Base-by-base conservation (phyloP, 768 basidiomycete species). In the Trametes cinnabarina region DNA sequence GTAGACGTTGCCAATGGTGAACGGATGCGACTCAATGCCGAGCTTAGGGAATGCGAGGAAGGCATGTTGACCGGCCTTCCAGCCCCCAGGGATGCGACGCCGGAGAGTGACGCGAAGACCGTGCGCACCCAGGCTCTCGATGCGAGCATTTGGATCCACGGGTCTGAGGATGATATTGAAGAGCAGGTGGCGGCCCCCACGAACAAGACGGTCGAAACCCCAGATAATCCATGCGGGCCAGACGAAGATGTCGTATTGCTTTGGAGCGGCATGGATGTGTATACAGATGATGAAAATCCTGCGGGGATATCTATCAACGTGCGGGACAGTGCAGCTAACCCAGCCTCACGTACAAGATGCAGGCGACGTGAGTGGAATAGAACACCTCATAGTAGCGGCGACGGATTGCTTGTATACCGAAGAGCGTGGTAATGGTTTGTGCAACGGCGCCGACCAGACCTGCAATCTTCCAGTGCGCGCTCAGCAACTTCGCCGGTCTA, bases 21-120 rank as follows among this genome's bases (percentile, higher is more conserved):
- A 81, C 26, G 80, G 80, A 63, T 81, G 79, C 19, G 77, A 75
- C 66, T 81, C 77, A 19, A 73, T 69, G 64, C 77, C 77, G 49
- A 81, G 69, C 1, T 74, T 69, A 4, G 79, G 80, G 48, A 81
- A 64, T 19, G 73, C 75, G 54, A 81, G 65, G 66, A 79, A 81
- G 47, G 76, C 77, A 58, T 79, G 78, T 61, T 81, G 80, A 17
- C 80, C 80, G 19, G 79, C 74, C 17, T 56, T 72, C 79, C 80
- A 81, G 69, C 76, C 68, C 71, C 74, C n/a, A 8, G 66, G 69
- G 47, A 79, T 69, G 23, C 68, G 63, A 25, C 77, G 76, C 25
- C 62, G 64, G 26, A 79, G 64, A 3, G 76, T 75, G 54, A 81
- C 67, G 47, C 77, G 76, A n/a, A 78, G 64, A 14, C 77, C 78